Evolutionary conservation across 192 early-diverging fungal genomes (phyloP).

Genomic region (Tieghemiomyces parasiticus): DNA sequence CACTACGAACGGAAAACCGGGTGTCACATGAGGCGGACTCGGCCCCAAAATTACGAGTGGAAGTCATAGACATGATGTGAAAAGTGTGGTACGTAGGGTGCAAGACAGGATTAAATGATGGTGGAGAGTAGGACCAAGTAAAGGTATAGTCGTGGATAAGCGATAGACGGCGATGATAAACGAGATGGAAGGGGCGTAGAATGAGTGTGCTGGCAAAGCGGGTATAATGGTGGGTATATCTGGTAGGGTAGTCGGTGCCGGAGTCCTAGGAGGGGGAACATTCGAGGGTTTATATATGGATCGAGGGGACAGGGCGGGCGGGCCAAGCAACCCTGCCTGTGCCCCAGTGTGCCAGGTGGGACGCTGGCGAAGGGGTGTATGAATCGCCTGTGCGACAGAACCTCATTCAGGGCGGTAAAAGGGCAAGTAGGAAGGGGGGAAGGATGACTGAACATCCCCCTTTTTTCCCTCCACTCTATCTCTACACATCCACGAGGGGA

Average conservation of each 20-base stretch:
- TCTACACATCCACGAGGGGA: too few relatives aligned
- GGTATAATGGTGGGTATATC: background rate
- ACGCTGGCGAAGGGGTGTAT: too few relatives aligned
- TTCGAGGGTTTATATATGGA: background rate
- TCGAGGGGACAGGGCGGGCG: too few relatives aligned
- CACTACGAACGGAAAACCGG: slow-evolving; percentile 29
- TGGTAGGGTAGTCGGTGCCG: background rate
- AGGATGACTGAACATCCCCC: too few relatives aligned
- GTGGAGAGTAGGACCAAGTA: background rate
- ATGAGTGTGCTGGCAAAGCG: background rate
- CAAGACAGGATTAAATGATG: background rate
- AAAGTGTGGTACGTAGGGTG: background rate
- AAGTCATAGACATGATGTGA: background rate
- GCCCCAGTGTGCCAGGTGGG: too few relatives aligned
- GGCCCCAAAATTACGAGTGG: background rate
- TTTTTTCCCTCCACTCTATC: too few relatives aligned
- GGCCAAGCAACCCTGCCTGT: too few relatives aligned
- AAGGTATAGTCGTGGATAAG: too few relatives aligned
- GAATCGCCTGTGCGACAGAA: too few relatives aligned
- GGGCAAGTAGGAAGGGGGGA: too few relatives aligned
- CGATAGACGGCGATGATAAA: too few relatives aligned
- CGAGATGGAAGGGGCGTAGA: background rate
- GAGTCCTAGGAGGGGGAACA: background rate
- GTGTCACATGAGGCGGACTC: background rate
- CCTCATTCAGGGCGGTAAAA: too few relatives aligned